These are phyloP conservation scores for Elsinoe batatas DNA, from an alignment of 2,329 filamentous ascomycete species.

Conservation along the genomic window DNA sequence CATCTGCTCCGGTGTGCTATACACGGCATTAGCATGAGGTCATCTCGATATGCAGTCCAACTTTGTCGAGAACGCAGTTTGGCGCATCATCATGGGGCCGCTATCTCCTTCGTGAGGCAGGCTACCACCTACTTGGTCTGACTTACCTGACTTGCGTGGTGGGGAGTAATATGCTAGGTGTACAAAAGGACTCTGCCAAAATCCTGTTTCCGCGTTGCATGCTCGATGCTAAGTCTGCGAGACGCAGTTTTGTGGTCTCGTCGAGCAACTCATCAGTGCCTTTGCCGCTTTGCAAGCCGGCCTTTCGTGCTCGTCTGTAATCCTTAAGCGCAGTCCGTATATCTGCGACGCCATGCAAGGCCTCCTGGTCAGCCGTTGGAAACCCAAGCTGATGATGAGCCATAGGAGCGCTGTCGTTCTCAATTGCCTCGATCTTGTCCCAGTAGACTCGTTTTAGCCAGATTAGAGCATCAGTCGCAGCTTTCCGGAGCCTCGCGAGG, in stretches of 20 bases:
- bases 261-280: too few species aligned
- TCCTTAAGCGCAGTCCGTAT: background rate
- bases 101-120: too few species aligned
- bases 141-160: background rate
- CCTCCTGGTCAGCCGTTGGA: too few species aligned
- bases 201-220: background rate
- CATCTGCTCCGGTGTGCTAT: background rate
- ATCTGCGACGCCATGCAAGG: too few species aligned
- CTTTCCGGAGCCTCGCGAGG: slow-evolving; percentile 59
- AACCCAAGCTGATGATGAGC: too few species aligned
- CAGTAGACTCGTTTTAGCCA: slow-evolving; percentile 94
- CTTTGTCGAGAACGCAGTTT: too few species aligned
- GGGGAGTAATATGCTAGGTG: background rate
- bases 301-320: background rate
- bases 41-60: background rate
- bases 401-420: background rate
- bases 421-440: slow-evolving; percentile 39
- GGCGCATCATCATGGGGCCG: too few species aligned
- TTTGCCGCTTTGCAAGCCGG: background rate
- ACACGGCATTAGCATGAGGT: too few species aligned
- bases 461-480: slow-evolving; percentile 57
- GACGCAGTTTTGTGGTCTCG: background rate
- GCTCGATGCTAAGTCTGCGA: background rate
- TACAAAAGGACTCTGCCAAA: slow-evolving; percentile 14
- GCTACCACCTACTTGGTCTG: background rate